These are phyloP conservation scores for Candida nanaspora DNA, from an alignment of 805 yeast genomes.

Conservation along the genomic window DNA sequence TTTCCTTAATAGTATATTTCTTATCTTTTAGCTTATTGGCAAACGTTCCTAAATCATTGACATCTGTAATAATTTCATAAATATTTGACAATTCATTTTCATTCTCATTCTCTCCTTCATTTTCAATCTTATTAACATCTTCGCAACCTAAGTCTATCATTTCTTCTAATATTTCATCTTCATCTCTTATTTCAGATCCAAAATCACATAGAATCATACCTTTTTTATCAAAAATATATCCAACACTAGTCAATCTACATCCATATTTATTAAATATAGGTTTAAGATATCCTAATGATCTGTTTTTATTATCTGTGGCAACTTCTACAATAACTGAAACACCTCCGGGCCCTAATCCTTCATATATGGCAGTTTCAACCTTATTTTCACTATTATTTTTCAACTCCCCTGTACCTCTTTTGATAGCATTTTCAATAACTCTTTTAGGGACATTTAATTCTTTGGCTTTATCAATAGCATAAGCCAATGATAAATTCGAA, in stretches of 20 bases:
- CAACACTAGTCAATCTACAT: conserved; percentile 61
- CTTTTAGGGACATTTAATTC: conserved; percentile 72
- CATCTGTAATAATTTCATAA: conserved; percentile 55
- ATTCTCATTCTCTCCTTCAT: conserved; percentile 11
- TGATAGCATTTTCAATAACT: conserved; percentile 81
- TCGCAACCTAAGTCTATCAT: conserved; percentile 75
- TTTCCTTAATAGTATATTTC: conserved; percentile 57
- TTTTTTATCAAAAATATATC: conserved; percentile 66
- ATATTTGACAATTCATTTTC: conserved; percentile 15
- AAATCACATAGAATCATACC: conserved; percentile 62
- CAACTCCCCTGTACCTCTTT: conserved; percentile 71
- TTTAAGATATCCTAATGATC: conserved; percentile 72
- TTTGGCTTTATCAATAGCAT: conserved; percentile 73
- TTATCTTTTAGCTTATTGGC: conserved; percentile 45
- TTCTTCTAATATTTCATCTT: conserved; percentile 42
- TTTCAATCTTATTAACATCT: conserved; percentile 40
- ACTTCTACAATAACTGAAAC: conserved; percentile 82
- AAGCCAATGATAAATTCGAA: conserved; percentile 52
- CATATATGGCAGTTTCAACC: conserved; percentile 60
- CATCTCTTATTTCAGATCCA: conserved; percentile 15
- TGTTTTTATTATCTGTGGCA: conserved; percentile 77
- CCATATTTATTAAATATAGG: conserved; percentile 68
- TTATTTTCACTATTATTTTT: conserved; percentile 34
- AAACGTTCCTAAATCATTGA: conserved; percentile 52
- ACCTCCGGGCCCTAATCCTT: conserved; percentile 91